phyloP scores from a whole-genome alignment of 2,329 filamentous ascomycete genomes.

The Albophoma yamanashiensis region DNA sequence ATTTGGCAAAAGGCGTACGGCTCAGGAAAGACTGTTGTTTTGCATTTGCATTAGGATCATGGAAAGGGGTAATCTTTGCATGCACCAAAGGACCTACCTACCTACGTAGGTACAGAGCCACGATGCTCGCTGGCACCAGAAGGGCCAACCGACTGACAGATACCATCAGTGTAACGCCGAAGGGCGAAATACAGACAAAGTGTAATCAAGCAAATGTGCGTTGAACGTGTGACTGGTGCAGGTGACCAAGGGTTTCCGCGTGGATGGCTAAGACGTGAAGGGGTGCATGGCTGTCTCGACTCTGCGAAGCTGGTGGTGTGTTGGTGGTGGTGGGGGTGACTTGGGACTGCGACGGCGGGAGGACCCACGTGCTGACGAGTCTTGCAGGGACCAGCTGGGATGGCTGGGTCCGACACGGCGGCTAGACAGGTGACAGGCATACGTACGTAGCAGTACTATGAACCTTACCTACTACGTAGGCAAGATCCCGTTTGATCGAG shows the following conservation, averaged over 20 bases:
- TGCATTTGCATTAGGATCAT: slow-evolving; percentile 7
- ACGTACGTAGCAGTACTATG: too few species aligned
- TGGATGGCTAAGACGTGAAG: neutral
- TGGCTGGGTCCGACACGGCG: neutral
- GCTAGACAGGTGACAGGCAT: neutral
- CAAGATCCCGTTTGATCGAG: neutral
- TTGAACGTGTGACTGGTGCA: neutral
- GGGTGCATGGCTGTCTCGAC: neutral
- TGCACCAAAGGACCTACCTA: slow-evolving; percentile 3
- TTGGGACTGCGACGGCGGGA: neutral
- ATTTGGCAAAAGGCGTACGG: slow-evolving; percentile 3
- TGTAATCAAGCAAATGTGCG: neutral
- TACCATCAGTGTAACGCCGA: slow-evolving; percentile 4
- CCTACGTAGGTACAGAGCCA: neutral
- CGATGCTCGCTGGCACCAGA: slow-evolving; percentile 4
- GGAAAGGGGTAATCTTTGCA: slow-evolving; percentile 7
- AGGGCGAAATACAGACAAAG: neutral
- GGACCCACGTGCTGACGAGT: neutral
- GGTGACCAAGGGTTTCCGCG: neutral
- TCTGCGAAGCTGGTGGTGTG: neutral
- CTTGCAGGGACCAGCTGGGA: neutral
- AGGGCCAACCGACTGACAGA: slow-evolving; percentile 5
- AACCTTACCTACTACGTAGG: too few species aligned
- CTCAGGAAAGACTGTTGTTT: neutral
- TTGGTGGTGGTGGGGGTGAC: neutral